Conservation (phyloP, 1,284 basidiomycete species). For the Thelephora terrestris region DNA sequence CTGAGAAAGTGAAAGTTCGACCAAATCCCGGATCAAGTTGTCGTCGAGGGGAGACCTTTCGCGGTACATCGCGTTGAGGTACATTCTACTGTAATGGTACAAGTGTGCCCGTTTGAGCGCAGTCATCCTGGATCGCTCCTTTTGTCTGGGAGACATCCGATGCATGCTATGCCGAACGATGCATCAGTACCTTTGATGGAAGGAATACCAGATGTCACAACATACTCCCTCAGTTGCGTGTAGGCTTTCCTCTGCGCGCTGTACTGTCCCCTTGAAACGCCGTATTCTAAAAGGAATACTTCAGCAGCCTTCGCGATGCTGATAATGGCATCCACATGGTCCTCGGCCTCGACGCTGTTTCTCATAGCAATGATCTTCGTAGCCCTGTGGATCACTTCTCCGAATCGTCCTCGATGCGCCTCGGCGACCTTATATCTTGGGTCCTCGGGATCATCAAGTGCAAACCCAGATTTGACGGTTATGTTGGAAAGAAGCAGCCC, state of each 20-base stretch:
- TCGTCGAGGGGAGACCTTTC: conserved; percentile 77
- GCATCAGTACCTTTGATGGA: neutral
- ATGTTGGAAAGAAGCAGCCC: conserved; percentile 56
- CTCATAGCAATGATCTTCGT: conserved; percentile 45
- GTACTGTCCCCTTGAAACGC: conserved; percentile 48
- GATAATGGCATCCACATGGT: conserved; percentile 87
- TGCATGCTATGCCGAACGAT: conserved; percentile 35
- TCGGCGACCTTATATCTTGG: conserved; percentile 61
- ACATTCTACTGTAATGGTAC: conserved; percentile 62
- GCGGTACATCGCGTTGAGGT: conserved; percentile 77
- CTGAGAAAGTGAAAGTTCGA: conserved; percentile 79
- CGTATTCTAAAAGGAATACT: conserved; percentile 67
- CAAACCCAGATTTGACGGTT: conserved; percentile 64
- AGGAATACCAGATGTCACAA: conserved; percentile 3
- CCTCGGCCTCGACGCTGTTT: conserved; percentile 57
- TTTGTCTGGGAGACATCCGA: conserved; percentile 64
- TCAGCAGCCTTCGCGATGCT: conserved; percentile 63
- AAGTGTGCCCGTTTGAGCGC: conserved; percentile 75
- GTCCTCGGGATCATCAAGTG: conserved; percentile 69
- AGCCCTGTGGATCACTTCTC: conserved; percentile 61
- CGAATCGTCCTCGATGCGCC: conserved; percentile 57
- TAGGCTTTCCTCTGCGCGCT: conserved; percentile 61
- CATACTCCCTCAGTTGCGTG: conserved; percentile 59
- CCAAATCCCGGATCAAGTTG: conserved; percentile 64
- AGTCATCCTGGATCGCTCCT: conserved; percentile 63